Percentiles rank a stretch among this genome's conserved stretches.
Conservation (phyloP, 805 yeast species). For the Cyberlindnera japonica region DNA sequence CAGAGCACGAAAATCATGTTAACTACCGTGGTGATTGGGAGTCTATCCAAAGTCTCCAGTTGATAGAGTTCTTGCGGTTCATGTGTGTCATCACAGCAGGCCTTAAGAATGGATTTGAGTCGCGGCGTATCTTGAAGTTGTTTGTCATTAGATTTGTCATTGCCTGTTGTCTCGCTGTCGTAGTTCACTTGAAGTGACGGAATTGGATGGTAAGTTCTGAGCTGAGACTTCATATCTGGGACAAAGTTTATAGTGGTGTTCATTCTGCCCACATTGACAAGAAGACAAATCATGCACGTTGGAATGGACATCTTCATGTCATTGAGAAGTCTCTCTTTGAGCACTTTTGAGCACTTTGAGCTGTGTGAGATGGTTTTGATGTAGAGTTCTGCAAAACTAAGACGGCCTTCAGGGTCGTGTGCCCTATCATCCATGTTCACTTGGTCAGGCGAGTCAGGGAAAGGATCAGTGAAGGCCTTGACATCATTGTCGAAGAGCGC, state of each 20-base stretch:
- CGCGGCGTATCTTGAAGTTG: slow-evolving; percentile 95
- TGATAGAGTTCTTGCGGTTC: slow-evolving; percentile 48
- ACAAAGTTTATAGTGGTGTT: slow-evolving; percentile 94
- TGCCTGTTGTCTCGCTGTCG: slow-evolving; percentile 29
- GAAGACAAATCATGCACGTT: slow-evolving; percentile 75
- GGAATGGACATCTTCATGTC: slow-evolving; percentile 63
- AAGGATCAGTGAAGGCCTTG: slow-evolving; percentile 66
- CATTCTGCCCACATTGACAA: slow-evolving; percentile 90
- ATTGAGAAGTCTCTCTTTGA: slow-evolving; percentile 68
- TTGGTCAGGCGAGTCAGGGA: slow-evolving; percentile 37
- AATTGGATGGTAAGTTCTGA: slow-evolving; percentile 89
- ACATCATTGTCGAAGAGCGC: slow-evolving; percentile 59
- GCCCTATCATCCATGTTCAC: slow-evolving; percentile 31
- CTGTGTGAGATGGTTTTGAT: slow-evolving; percentile 78
- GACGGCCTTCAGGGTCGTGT: slow-evolving; percentile 38
- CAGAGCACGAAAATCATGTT: slow-evolving; percentile 73
- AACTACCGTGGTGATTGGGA: slow-evolving; percentile 60
- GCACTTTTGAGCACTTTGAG: slow-evolving; percentile 74
- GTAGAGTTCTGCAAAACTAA: slow-evolving; percentile 83
- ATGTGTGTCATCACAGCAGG: slow-evolving; percentile 69
- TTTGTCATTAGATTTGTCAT: slow-evolving; percentile 48
- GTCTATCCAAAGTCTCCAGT: slow-evolving; percentile 34
- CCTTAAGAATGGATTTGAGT: slow-evolving; percentile 82
- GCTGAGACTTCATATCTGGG: slow-evolving; percentile 90
- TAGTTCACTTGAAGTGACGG: slow-evolving; percentile 80